These are phyloP conservation scores for Peronospora farinosa DNA, from an alignment of 352 stramenopile genomes.

Conservation along the genomic window DNA sequence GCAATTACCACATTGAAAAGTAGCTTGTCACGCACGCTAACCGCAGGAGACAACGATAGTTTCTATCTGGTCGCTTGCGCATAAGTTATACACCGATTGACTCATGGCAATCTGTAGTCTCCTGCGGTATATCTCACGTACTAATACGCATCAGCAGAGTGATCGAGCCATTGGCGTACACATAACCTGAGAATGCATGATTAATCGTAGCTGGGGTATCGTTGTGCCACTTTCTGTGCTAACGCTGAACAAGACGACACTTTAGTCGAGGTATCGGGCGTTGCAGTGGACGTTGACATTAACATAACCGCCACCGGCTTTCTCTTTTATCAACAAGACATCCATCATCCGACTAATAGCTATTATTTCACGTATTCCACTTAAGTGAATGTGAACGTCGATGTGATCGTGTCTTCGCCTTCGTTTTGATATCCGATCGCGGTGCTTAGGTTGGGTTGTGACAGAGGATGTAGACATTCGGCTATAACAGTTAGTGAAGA, in stretches of 20 bases:
- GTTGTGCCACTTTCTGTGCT: constrained; percentile 23
- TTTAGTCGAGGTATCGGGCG: constrained; percentile 55
- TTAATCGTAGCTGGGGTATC: constrained; percentile 31
- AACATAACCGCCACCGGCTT: constrained; percentile 30
- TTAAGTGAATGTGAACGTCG: constrained; percentile 46
- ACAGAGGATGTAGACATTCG: too few species aligned
- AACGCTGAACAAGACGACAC: constrained; percentile 48
- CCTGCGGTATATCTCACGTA: constrained; percentile 32
- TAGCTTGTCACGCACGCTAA: constrained; percentile 40
- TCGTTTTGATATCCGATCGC: constrained; percentile 20
- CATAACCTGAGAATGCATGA: constrained; percentile 40
- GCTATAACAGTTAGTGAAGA: too few species aligned
- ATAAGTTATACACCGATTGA: constrained; percentile 41
- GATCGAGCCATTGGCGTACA: constrained; percentile 42
- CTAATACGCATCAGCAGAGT: constrained; percentile 55
- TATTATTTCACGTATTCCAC: constrained; percentile 67
- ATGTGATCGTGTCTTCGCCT: constrained; percentile 61
- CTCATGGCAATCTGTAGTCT: constrained; percentile 55
- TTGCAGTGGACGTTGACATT: constrained; percentile 73
- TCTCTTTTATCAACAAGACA: constrained; percentile 55
- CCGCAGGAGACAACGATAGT: constrained; percentile 31
- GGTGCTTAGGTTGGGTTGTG: constrained; percentile 13
- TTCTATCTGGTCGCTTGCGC: constrained; percentile 34
- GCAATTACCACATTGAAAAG: constrained; percentile 70
- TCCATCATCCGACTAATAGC: too few species aligned